Evolutionary conservation across 2,329 filamentous ascomycete genomes (phyloP), one percentile per base, ranked within the genome.

Genomic region (Arthrobotrys musiformis): DNA sequence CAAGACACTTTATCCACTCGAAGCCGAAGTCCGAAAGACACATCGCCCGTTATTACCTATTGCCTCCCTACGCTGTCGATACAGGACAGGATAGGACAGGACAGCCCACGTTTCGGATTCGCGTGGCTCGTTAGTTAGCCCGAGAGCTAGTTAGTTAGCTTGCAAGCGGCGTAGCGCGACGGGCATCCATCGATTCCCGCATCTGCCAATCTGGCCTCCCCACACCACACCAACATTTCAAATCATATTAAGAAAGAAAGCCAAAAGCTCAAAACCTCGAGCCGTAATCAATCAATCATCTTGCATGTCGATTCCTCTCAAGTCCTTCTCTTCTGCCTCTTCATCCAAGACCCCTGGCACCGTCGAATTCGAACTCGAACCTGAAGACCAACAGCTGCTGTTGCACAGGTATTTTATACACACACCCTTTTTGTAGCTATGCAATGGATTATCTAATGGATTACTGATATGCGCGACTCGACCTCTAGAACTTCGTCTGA

Each of bases 251-350:
- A 35, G 33, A 35, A 35, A 35, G 33, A 35, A 35, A 13, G 33
- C 37, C 37, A 6, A 11, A 37, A 37, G 2, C 33, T 37, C 33
- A 37, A 37, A 37, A 37, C 2, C 33, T 37, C 9, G 13, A 35
- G 33, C 5, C 5, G 37, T 17, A 37, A 58, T n/a, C 13, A 56
- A 15, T 8, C 5, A 37, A 46, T 6, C 28, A 58, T 62, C 46
- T 17, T 76, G 63, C 64, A 76, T 76, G 72, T 76, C 72, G 63
- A 50, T 76, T 46, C 64, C 72, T 46, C 64, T 64, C 35, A 42
- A 44, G n/a, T 26, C 42, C 35, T n/a, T 75, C 9, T 61, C 50
- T 56, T 28, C 62, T 28, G 46, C 64, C 15, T 42, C 70, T n/a
- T 61, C 63, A 26, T 58, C 58, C 0, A 69, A 64, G 22, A 69